Evolutionary conservation across 2,329 filamentous ascomycete genomes (phyloP).

Genomic region (Ascocoryne sarcoides): DNA sequence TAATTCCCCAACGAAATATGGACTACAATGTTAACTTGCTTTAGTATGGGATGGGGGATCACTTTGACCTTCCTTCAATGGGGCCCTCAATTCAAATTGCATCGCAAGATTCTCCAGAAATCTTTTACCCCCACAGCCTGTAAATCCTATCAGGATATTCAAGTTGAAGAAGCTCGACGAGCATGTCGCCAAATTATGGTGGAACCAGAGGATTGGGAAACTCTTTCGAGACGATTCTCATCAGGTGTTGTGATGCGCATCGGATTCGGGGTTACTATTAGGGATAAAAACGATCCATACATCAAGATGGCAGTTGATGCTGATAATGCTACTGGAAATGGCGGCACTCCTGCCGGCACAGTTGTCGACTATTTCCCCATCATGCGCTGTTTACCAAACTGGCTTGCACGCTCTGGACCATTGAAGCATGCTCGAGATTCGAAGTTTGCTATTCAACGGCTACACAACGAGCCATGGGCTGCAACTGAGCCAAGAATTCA

Average conservation of each 20-base stretch:
- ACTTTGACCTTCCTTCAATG: conserved; percentile 38
- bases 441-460: conserved; percentile 28
- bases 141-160: conserved; percentile 23
- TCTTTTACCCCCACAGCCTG: conserved; percentile 35
- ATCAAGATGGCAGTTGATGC: conserved; percentile 32
- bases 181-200: conserved; percentile 28
- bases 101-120: conserved; percentile 36
- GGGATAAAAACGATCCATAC: conserved; percentile 32
- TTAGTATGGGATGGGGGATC: conserved; percentile 33
- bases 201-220: conserved; percentile 29
- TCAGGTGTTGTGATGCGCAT: conserved; percentile 36
- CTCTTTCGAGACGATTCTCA: conserved; percentile 29
- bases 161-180: conserved; percentile 29
- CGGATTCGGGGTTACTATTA: conserved; percentile 35
- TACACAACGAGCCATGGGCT: conserved; percentile 37
- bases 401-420: conserved; percentile 22
- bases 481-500: conserved; percentile 10
- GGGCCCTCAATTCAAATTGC: conserved; percentile 35
- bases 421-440: conserved; percentile 24
- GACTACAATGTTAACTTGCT: not conserved
- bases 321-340: conserved; percentile 19
- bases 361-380: conserved; percentile 40
- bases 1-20: not conserved
- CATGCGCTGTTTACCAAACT: conserved; percentile 31
- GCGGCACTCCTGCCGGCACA: conserved; percentile 28